A percentile compares a stretch with the other conserved stretches of the same genome.
These are phyloP conservation scores for Verticillium klebahnii DNA, from an alignment of 2,329 filamentous ascomycete genomes.

Conservation along the genomic window DNA sequence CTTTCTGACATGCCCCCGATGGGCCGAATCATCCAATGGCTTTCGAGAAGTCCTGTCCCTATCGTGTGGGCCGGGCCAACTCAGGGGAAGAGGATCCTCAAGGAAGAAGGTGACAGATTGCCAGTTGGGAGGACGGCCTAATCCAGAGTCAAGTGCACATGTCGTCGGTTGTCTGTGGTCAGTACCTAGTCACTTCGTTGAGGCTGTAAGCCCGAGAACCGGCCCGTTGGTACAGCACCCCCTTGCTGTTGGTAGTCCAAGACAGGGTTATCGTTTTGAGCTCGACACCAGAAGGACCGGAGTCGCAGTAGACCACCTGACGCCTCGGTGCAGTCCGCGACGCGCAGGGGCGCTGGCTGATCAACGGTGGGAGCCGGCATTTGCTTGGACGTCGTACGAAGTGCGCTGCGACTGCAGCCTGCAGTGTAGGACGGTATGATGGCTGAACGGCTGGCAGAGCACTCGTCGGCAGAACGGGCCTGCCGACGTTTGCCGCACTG, in stretches of 20 bases:
- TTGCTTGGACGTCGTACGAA: neutral
- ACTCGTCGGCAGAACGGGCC: neutral
- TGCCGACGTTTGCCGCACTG: neutral
- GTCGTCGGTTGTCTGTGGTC: neutral
- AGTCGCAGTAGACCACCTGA: neutral
- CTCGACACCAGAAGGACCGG: neutral
- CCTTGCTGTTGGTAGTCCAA: neutral
- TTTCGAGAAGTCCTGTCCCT: neutral
- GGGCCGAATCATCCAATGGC: constrained; percentile 5
- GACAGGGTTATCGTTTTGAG: neutral
- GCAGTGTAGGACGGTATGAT: neutral
- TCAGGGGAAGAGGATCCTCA: neutral
- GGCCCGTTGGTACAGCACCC: neutral
- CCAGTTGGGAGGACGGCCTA: neutral
- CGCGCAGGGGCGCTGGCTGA: neutral
- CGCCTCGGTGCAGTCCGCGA: neutral
- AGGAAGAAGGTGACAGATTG: neutral
- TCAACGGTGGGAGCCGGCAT: neutral
- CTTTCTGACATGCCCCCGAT: constrained; percentile 1
- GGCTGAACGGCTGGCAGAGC: neutral
- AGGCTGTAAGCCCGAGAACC: neutral
- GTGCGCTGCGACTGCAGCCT: neutral
- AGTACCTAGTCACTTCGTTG: neutral
- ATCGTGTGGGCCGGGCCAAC: neutral
- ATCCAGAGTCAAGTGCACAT: neutral